Base-by-base conservation (phyloP, 2,329 filamentous ascomycete species). In the Stemphylium vesicarium region DNA sequence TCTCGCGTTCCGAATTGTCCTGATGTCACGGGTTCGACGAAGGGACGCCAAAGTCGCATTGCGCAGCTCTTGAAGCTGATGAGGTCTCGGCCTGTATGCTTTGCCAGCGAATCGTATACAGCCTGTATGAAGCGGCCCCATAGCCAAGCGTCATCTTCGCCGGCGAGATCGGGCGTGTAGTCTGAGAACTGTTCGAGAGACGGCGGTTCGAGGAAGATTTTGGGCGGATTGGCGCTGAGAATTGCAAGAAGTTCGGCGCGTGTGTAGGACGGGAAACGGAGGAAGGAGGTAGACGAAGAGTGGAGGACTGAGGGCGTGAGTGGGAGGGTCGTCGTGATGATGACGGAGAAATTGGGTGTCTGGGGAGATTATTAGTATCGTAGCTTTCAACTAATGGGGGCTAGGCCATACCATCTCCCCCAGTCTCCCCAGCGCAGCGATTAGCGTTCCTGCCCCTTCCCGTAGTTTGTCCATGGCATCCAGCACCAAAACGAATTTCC, bases 391-490 rank as follows among this genome's bases (percentile, higher is more conserved):
- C 57, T 10, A 0, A 41, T 13, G 26, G 43, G 22, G 49, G 39
- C 50, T 16, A 16, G 26, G 42, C 78, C 87, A 66, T 78, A 95
- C 91, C 57, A 88, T 83, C 74, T 97, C 92, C 12, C 90, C 89
- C 16, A 99, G 75, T 57, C 93, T 84, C 18, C 90, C 91, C 58
- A 99, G 78, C 11, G 91, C 92, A 29, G 93, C 88, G 4, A 96
- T 78, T 12, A 98, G 77, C 1, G 91, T 96, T 2, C 86, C 83
- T 5, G 90, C 86, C 5, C 89, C 86, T 69, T 98, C 94, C 67
- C 89, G 83, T 73, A 96, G 90, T 59, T 83, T 85, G 73, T 98
- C 94, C 53, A 98, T 88, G 10, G 87, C 91, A 78, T 98, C 95
- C 59, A 98, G 83, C 10, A 97, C 90, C 53, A 98, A 76, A 8